A percentile compares a stretch with the other conserved stretches of the same genome.
Evolutionary conservation across 768 basidiomycete species (phyloP).

Genomic region (Trametes maxima): DNA sequence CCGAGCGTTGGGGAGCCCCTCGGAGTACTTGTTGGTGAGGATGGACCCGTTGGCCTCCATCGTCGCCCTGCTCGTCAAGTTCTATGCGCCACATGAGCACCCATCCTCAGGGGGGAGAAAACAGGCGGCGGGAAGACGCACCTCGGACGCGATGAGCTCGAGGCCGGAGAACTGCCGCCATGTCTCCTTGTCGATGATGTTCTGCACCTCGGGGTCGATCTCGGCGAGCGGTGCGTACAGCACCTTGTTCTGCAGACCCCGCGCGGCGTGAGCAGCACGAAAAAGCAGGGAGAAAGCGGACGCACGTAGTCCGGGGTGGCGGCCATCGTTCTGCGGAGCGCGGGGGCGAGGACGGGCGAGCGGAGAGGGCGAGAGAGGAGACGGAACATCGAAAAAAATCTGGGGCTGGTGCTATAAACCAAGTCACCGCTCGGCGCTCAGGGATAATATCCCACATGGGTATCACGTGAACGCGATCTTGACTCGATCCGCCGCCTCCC

Average conservation of each 20-base stretch:
- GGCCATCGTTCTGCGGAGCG: slow-evolving; percentile 55
- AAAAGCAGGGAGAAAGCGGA: slow-evolving; percentile 16
- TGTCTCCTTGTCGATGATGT: slow-evolving; percentile 98
- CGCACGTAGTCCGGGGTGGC: slow-evolving; percentile 66
- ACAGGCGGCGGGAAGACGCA: slow-evolving; percentile 36
- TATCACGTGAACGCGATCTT: slow-evolving; percentile 19
- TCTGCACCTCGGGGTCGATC: slow-evolving; percentile 92
- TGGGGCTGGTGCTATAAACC: slow-evolving; percentile 23
- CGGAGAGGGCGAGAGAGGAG: slow-evolving; percentile 35
- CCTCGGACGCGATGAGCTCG: slow-evolving; percentile 99
- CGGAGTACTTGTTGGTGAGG: slow-evolving; percentile 98
- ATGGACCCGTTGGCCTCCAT: slow-evolving; percentile 99
- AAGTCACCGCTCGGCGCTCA: slow-evolving; percentile 14
- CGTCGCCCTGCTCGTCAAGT: slow-evolving; percentile 91
- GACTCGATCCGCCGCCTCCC: slow-evolving; percentile 8
- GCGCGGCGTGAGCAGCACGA: background rate
- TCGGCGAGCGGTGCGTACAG: slow-evolving; percentile 88
- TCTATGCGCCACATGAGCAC: slow-evolving; percentile 50
- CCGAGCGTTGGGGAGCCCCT: slow-evolving; percentile 96
- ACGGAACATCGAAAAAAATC: slow-evolving; percentile 36
- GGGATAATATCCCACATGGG: slow-evolving; percentile 11
- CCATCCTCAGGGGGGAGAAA: background rate
- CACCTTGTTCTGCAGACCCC: slow-evolving; percentile 75
- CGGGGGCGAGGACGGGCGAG: slow-evolving; percentile 25
- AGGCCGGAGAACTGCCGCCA: slow-evolving; percentile 98